Conservation (phyloP, 768 basidiomycete species). For the Trametes cubensis region DNA sequence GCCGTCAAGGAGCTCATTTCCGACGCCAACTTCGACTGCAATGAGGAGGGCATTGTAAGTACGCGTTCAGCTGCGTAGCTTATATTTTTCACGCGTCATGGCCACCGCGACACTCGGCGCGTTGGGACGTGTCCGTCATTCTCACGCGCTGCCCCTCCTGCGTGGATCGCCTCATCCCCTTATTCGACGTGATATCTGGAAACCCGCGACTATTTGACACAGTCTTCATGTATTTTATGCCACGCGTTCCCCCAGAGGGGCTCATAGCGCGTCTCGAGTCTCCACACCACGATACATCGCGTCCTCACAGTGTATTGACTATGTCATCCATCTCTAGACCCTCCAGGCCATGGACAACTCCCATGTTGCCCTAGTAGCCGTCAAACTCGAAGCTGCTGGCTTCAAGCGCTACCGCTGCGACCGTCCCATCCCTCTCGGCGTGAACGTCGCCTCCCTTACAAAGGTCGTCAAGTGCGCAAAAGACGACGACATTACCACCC, state of each 20-base stretch:
- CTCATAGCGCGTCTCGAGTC: too few species aligned
- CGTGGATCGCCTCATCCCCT: too few species aligned
- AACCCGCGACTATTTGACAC: too few species aligned
- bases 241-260: too few species aligned
- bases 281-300: too few species aligned
- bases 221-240: too few species aligned
- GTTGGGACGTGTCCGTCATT: too few species aligned
- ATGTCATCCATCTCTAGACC: slow-evolving; percentile 44
- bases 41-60: slow-evolving; percentile 88
- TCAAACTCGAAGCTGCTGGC: slow-evolving; percentile 74
- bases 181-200: too few species aligned
- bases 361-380: slow-evolving; percentile 94
- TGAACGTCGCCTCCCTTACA: slow-evolving; percentile 83
- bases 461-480: slow-evolving; percentile 98
- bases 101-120: not conserved
- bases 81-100: not conserved
- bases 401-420: slow-evolving; percentile 94
- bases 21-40: slow-evolving; percentile 97
- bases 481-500: slow-evolving; percentile 88
- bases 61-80: not conserved
- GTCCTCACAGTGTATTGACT: not conserved
- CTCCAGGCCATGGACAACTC: slow-evolving; percentile 99
- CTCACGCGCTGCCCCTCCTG: too few species aligned
- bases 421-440: slow-evolving; percentile 88
- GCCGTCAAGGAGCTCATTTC: slow-evolving; percentile 97